These are phyloP conservation scores for Myrmaecium sp. DNA, from an alignment of 2,329 filamentous ascomycete genomes.

Conservation along the genomic window DNA sequence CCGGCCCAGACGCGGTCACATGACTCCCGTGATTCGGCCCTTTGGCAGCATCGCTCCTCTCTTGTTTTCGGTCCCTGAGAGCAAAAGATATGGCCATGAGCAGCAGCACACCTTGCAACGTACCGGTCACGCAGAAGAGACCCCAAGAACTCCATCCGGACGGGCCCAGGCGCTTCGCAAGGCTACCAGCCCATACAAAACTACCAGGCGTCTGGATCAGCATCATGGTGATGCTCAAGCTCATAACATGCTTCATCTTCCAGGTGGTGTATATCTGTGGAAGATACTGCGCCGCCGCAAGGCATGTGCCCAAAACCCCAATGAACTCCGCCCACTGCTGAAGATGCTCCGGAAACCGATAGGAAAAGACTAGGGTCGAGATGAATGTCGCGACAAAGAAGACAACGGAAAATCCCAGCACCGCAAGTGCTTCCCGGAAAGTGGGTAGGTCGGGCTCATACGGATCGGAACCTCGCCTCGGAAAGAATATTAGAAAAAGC, in stretches of 20 bases:
- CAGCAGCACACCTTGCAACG: constrained; percentile 67
- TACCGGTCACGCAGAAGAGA: constrained; percentile 72
- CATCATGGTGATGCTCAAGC: constrained; percentile 94
- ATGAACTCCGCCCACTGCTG: constrained; percentile 71
- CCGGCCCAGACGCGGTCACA: too few species aligned
- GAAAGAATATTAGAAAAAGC: constrained; percentile 91
- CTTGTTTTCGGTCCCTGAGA: constrained; percentile 26
- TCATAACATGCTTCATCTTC: constrained; percentile 68
- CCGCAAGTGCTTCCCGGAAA: constrained; percentile 62
- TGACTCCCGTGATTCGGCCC: too few species aligned
- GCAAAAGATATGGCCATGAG: constrained; percentile 68
- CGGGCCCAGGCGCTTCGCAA: constrained; percentile 62
- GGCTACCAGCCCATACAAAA: constrained; percentile 71
- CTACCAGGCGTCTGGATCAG: constrained; percentile 91
- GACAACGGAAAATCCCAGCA: constrained; percentile 54
- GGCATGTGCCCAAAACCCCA: constrained; percentile 58
- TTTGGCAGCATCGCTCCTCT: too few species aligned
- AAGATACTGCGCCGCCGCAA: constrained; percentile 81
- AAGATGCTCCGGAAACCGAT: constrained; percentile 45
- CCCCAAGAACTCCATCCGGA: constrained; percentile 94
- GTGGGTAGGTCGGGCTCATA: constrained; percentile 26
- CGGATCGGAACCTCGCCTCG: constrained; percentile 21
- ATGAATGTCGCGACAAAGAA: constrained; percentile 63
- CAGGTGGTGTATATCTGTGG: constrained; percentile 93
- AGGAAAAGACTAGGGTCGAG: constrained; percentile 45